Evolutionary conservation across 345 rosid genomes (phyloP), one percentile per base, ranked within the genome.

Genomic region (Angophora floribunda): DNA sequence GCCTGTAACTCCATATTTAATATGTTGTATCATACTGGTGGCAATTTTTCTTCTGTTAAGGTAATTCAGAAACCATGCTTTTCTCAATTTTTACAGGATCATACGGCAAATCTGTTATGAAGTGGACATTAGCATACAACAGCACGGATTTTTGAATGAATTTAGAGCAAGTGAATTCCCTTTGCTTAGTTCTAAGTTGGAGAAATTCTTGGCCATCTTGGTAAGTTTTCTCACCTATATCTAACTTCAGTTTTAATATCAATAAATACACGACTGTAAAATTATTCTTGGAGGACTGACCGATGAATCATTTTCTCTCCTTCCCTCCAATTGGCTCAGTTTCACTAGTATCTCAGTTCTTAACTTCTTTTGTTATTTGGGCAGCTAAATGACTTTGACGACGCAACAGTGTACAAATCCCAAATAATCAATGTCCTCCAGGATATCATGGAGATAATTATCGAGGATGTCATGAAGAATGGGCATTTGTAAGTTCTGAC

Each of bases 381-480:
- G 87, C 96, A 98, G 99, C 92, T 89, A 49, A 87, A 13, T 87
- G 96, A 92, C 63, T 0, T 55, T 51, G 95, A 92, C 3, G 93
- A 91, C 24, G 50, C 1, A 21, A 96, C 92, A 26, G 36, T 49
- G 26, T 91, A 93, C 94, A 93, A 85, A 92, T 91, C 98, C 92
- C 96, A 94, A 89, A 98, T 97, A 91, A 92, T 97, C 91, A 95
- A 96, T 92, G 90, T 94, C 89, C 99, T 98, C 78, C 99, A 96
- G 90, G 98, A 97, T 91, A 97, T 97, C 87, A 93, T 98, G 88
- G 99, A 98, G 93, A 94, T 97, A 86, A 95, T 98, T 88, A 92
- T 87, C 12, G 93, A 95, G 89, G 99, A 98, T 91, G 88, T 97
- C 65, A 97, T 97, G 99, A 41, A 78, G 86, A 87, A 94, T 51